A percentile compares a stretch with the other conserved stretches of the same genome.
Evolutionary conservation across 345 rosid species (phyloP).

Genomic region (Arabidopsis thaliana): DNA sequence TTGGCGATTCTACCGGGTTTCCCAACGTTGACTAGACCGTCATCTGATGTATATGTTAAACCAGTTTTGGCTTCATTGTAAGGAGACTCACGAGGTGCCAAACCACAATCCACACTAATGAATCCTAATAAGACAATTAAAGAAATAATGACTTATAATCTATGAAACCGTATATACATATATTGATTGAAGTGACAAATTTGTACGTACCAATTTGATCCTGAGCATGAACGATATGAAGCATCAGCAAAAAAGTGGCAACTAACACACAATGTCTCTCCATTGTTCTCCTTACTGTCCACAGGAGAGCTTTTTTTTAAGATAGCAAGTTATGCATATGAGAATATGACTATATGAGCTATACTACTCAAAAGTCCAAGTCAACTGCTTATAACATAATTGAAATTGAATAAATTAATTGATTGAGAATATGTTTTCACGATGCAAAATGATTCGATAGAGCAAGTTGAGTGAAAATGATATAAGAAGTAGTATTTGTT

Average conservation of each 20-base stretch:
- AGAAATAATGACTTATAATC: neutral
- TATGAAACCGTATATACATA: conserved; percentile 4
- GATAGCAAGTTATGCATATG: neutral
- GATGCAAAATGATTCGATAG: conserved; percentile 27
- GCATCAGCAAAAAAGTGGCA: conserved; percentile 2
- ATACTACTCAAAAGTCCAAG: conserved; percentile 22
- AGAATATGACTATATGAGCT: conserved; percentile 14
- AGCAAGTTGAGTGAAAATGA: conserved; percentile 17
- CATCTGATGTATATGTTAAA: conserved; percentile 39
- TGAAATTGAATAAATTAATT: neutral
- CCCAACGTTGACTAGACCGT: conserved; percentile 21
- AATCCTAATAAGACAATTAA: conserved; percentile 32
- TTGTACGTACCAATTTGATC: conserved; percentile 30
- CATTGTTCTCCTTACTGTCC: conserved; percentile 17
- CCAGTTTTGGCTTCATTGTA: conserved; percentile 27
- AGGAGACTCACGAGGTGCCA: conserved; percentile 30
- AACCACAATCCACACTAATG: conserved; percentile 45
- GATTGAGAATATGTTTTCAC: neutral
- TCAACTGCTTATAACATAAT: conserved; percentile 18
- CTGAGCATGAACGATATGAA: conserved; percentile 35
- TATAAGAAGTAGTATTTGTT: conserved; percentile 12
- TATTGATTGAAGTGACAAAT: neutral
- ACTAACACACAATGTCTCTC: conserved; percentile 17
- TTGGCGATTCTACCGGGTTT: conserved; percentile 33
- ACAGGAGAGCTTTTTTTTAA: neutral